Base-by-base conservation (phyloP, 176 grass and related monocot species). In the Zizania latifolia region DNA sequence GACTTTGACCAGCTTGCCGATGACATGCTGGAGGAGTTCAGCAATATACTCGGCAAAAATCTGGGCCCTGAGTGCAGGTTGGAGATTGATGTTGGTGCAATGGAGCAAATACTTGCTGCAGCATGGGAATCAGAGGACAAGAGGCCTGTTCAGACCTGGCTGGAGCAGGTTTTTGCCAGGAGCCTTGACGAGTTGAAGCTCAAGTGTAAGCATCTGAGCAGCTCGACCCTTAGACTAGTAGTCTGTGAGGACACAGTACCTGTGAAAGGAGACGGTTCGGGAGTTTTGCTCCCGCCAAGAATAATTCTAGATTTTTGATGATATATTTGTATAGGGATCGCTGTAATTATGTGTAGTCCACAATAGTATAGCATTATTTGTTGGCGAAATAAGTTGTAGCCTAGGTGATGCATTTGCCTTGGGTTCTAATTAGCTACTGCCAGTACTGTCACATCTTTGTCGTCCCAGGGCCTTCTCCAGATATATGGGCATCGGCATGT, bases 61-160 rank as follows among this genome's bases (percentile, higher is more conserved):
- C 23, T 90, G 37, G 91, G 91, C 6, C 30, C 86, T 0, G 61
- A 43, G 28, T 88, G 69, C 72, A 77, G 61, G 32, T 26, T 99
- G 73, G 89, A 92, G 85, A 84, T 94, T 0, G 87, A 90, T 3
- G 43, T 62, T 11, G 73, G 79, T 33, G 85, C 77, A 3, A 99
- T 94, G 92, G 89, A 78, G 66, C 91, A 99, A 81, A 71, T 99
- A 70, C 33, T 99, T 29, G 89, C 92, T 24, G 78, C 83, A 0
- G 74, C 83, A 53, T 96, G 86, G 92, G 21, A 65, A 22, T 82
- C 72, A 3, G 84, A 92, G 80, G 69, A 94, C 17, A 70, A 24
- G 68, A 55, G 26, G 46, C 66, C 55, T 45, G 27, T 90, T 57
- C 62, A 4, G 44, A 50, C 46, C 6, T 94, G 95, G 95, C 62